Evolutionary conservation across 768 basidiomycete species (phyloP), one percentile per base, ranked within the genome.

Genomic region (Tricholoma sp.): DNA sequence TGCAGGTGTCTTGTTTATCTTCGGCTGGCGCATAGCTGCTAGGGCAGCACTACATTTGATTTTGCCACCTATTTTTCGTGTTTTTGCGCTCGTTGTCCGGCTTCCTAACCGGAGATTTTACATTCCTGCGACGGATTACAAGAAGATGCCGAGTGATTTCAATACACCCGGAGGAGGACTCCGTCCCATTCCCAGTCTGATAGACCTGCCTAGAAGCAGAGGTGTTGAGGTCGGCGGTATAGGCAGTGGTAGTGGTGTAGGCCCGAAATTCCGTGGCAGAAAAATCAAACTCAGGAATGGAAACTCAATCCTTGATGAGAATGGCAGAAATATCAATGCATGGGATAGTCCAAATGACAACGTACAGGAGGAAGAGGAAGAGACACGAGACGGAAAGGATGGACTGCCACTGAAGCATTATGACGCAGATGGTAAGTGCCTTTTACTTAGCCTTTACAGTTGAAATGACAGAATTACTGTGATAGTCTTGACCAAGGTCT

Each of bases 21-120:
- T 98, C 65, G 70, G 78, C 0, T 98, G 95, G 95, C 88, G 96
- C 41, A 74, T 98, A 44, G 63, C 91, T 39, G 91, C 91, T 8
- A 98, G 98, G 70, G 82, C 84, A 0, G 66, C 81, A 2, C 70
- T 93, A 17, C 89, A 92, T 63, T 64, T 83, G 6, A 71, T 88
- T 45, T 82, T 98, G 0, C 95, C 95, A 0, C 91, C 93, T 0
- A 76, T 85, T 15, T 97, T 93, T 79, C 88, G 95, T 56, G 72
- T 84, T 45, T 75, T 91, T 58, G 78, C 89, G 7, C 80, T 78
- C 29, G 76, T 82, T 37, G 80, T 91, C 64, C 76, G 75, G 7
- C 81, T 98, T 4, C 96, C 95, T 0, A 83, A 85, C 58, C 81
- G 96, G 9, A 79, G 92, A 13, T 93, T 92, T 72, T 97, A 98